These are phyloP conservation scores for Coemansia sp. DNA, from an alignment of 192 early-diverging fungal genomes.

Conservation along the genomic window DNA sequence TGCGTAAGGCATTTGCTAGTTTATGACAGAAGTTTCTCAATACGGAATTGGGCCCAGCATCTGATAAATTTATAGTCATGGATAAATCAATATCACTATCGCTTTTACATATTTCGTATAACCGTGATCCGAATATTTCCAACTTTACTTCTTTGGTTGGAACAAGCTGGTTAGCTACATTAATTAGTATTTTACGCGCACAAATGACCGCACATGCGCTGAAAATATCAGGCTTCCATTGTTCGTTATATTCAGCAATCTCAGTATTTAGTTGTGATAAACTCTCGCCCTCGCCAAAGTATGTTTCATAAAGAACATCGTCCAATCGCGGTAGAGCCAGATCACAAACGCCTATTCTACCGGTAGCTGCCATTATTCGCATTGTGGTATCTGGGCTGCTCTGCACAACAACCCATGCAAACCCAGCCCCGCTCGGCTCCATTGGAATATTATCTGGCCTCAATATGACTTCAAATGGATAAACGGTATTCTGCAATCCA, in stretches of 20 bases:
- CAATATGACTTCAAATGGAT: background rate
- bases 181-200: background rate
- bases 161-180: background rate
- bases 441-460: background rate
- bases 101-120: slow-evolving; percentile 16
- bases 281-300: background rate
- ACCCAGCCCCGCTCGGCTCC: background rate
- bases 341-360: background rate
- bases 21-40: background rate
- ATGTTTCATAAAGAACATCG: background rate
- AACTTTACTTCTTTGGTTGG: background rate
- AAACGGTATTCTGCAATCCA: background rate
- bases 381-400: background rate
- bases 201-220: background rate
- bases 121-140: slow-evolving; percentile 25
- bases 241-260: background rate
- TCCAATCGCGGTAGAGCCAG: background rate
- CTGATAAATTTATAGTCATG: background rate
- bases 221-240: background rate
- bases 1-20: background rate
- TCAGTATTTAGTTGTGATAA: background rate
- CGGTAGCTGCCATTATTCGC: background rate
- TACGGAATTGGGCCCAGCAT: background rate
- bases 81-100: slow-evolving; percentile 30
- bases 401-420: background rate